These are phyloP conservation scores for Penicillium daleae DNA, from an alignment of 495 filamentous ascomycete species.

Conservation along the genomic window DNA sequence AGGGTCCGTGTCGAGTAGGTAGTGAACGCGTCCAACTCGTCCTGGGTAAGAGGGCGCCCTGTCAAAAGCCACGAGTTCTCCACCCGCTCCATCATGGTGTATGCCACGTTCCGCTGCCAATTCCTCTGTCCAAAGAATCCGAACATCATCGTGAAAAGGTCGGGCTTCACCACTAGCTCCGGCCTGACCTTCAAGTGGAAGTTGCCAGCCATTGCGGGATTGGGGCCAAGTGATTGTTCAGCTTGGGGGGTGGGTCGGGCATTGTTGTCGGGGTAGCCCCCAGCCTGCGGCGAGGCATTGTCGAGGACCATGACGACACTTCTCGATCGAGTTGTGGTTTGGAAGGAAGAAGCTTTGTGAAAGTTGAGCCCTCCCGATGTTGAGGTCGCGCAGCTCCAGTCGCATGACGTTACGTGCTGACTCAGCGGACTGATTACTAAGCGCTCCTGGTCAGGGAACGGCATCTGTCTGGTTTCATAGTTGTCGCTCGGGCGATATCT, in stretches of 20 bases:
- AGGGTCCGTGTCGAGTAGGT: slow-evolving; percentile 23
- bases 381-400: background rate
- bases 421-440: background rate
- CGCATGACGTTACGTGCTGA: slow-evolving; percentile 15
- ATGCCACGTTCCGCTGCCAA: slow-evolving; percentile 22
- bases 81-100: slow-evolving; percentile 18
- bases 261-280: slow-evolving; percentile 4
- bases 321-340: background rate
- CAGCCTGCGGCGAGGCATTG: slow-evolving; percentile 28
- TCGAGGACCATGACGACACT: slow-evolving; percentile 30
- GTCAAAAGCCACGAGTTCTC: slow-evolving; percentile 25
- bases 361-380: background rate
- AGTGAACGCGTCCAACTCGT: slow-evolving; percentile 43
- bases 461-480: too few species aligned
- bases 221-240: slow-evolving; percentile 5
- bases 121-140: slow-evolving; percentile 34
- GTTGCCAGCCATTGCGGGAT: slow-evolving; percentile 21
- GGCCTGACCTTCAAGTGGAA: slow-evolving; percentile 21
- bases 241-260: slow-evolving; percentile 10
- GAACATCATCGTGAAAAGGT: slow-evolving; percentile 34
- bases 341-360: slow-evolving; percentile 2
- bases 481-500: too few species aligned
- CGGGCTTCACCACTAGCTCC: slow-evolving; percentile 28
- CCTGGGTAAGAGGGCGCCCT: slow-evolving; percentile 36
- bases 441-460: too few species aligned